Base-by-base conservation (phyloP, 345 rosid species). In the Fremontodendron californicum region DNA sequence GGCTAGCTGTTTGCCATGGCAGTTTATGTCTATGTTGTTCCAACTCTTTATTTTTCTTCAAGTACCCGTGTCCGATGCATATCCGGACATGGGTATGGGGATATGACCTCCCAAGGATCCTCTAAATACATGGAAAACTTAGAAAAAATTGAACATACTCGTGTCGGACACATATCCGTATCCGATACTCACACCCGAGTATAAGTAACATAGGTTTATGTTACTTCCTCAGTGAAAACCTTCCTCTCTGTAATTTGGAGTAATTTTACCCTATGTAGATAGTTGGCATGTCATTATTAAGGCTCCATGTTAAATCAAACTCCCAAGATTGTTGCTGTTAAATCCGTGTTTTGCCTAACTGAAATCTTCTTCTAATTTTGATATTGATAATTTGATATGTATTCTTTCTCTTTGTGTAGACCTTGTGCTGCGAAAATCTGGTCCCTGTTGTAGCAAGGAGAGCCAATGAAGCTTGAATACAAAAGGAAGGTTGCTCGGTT, bases 381-480 rank as follows among this genome's bases (percentile, higher is more conserved):
- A 23, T 57, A 5, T 43, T n/a, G 40, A 11, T 55, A 19, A 19
- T 1, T 33, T 33, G 71, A 31, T n/a, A n/a, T n/a, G n/a, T n/a
- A n/a, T 51, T 40, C 13, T 57, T 31, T 51, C 0, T 51, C 9
- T 1, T 5, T n/a, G 55, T 42, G 46, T 6, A 5, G 8, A 51
- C n/a, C n/a, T n/a, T n/a, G 23, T 49, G 48, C 21, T 80, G 55
- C 43, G 9, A 4, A 0, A 71, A 46, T 61, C 73, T 57, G 69
- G 58, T 55, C 61, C 45, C 21, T 81, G 64, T 71, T 73, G 21
- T 79, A 94, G 96, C 96, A 90, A 90, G 92, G 93, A 35, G 98
- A 94, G 90, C 84, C 88, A 61, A 91, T 91, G 93, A 94, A 93
- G 91, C 87, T 93, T 0, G 97, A 92, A 85, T 94, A 93, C 84